phyloP scores from a whole-genome alignment of 495 filamentous ascomycete species.

The Penicillium lividum region DNA sequence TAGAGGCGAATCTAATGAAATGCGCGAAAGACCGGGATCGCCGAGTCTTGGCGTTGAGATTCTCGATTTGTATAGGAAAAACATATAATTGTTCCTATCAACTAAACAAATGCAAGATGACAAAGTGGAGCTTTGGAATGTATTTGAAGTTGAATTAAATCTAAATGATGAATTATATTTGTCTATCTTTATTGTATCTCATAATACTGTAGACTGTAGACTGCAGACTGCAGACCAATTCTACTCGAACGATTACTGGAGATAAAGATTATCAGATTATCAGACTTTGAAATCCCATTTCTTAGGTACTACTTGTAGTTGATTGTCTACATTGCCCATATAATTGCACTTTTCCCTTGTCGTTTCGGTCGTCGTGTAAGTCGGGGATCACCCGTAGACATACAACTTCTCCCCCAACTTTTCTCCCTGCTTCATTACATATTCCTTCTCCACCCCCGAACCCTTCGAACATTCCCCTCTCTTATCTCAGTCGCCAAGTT shows the following conservation, averaged over 20 bases:
- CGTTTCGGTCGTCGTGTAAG: background rate
- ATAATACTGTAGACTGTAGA: too few relatives aligned
- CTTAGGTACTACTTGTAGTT: background rate
- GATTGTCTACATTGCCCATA: background rate
- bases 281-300: background rate
- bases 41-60: constrained; percentile 27
- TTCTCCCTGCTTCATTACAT: constrained; percentile 20
- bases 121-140: too few relatives aligned
- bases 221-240: background rate
- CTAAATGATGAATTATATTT: too few relatives aligned
- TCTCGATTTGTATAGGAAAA: background rate
- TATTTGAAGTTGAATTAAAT: too few relatives aligned
- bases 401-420: constrained; percentile 17
- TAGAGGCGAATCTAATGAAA: constrained; percentile 9
- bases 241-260: background rate
- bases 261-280: background rate
- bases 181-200: too few relatives aligned
- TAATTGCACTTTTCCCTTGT: background rate
- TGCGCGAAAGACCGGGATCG: constrained; percentile 13
- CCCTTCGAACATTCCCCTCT: background rate
- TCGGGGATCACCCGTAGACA: background rate
- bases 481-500: background rate
- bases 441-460: constrained; percentile 4
- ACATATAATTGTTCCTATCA: background rate
- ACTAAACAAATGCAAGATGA: background rate